Percentiles rank a stretch among this genome's conserved stretches.
These are phyloP conservation scores for Peronospora belbahrii DNA, from an alignment of 352 stramenopile species.

Conservation along the genomic window DNA sequence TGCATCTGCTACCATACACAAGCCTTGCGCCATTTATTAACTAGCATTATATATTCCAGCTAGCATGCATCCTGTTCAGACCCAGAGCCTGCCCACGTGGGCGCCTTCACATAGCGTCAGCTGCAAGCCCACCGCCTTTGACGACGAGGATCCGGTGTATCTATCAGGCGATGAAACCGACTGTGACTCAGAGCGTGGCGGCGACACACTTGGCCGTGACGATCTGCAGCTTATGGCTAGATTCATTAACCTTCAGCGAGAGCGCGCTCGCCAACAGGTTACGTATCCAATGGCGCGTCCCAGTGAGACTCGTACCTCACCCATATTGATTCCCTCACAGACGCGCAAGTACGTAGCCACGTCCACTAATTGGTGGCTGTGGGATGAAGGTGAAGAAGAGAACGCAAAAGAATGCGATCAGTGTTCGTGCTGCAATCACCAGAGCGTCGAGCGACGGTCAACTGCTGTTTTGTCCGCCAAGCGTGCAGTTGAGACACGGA, in stretches of 20 bases:
- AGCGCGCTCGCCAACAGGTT: slow-evolving; percentile 11
- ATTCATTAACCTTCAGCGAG: slow-evolving; percentile 31
- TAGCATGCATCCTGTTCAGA: slow-evolving; percentile 17
- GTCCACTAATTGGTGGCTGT: slow-evolving; percentile 31
- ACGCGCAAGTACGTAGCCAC: slow-evolving; percentile 30
- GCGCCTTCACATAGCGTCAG: not conserved
- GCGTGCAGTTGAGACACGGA: not conserved
- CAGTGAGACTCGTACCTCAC: slow-evolving; percentile 9
- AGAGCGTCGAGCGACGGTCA: slow-evolving; percentile 7
- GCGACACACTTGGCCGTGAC: slow-evolving; percentile 36
- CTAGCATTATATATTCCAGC: not conserved
- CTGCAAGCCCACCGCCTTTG: slow-evolving; percentile 5
- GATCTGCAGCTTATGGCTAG: slow-evolving; percentile 41
- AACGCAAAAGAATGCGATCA: slow-evolving; percentile 25
- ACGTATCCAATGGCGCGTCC: not conserved
- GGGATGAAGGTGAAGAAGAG: slow-evolving; percentile 40
- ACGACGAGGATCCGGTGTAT: slow-evolving; percentile 28
- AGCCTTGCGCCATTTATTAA: slow-evolving; percentile 1
- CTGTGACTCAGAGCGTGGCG: slow-evolving; percentile 52
- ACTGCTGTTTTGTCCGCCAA: not conserved
- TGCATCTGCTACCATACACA: not conserved
- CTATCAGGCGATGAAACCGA: slow-evolving; percentile 62
- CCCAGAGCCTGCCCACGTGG: slow-evolving; percentile 35
- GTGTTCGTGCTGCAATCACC: slow-evolving; percentile 39
- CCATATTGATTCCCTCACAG: slow-evolving; percentile 37